Conservation (phyloP, 345 rosid species). For the Linum tenue region DNA sequence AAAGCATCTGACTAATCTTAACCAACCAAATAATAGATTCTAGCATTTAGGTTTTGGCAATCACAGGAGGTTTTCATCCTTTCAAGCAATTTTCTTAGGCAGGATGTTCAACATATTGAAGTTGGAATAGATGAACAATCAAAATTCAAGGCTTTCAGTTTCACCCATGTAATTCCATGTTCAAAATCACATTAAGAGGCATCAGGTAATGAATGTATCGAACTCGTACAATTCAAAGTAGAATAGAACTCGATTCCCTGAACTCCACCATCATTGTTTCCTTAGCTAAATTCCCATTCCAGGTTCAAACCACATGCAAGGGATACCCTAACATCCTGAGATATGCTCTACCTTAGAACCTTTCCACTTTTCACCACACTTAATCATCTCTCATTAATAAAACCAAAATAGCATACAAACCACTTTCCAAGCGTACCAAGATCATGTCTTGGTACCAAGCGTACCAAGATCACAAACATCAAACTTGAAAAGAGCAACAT, state of each 20-base stretch:
- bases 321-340: neutral
- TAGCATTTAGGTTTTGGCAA: neutral
- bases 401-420: neutral
- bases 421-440: neutral
- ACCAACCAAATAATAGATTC: neutral
- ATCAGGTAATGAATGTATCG: too few relatives aligned
- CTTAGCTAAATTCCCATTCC: too few relatives aligned
- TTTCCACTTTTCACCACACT: neutral
- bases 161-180: neutral
- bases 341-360: neutral
- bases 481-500: neutral
- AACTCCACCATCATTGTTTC: neutral
- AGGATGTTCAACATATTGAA: neutral
- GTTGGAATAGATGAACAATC: neutral
- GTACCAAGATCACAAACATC: neutral
- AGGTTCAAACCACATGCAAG: too few relatives aligned
- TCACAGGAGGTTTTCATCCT: neutral
- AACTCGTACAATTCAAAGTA: too few relatives aligned
- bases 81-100: neutral
- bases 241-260: neutral
- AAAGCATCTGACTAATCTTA: neutral
- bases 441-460: neutral
- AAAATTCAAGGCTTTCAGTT: too few relatives aligned
- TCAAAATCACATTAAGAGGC: neutral
- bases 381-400: neutral